Percentiles rank a stretch among this genome's conserved stretches.
Evolutionary conservation across 2,329 filamentous ascomycete genomes (phyloP).

Genomic region (Exophiala aquamarina): DNA sequence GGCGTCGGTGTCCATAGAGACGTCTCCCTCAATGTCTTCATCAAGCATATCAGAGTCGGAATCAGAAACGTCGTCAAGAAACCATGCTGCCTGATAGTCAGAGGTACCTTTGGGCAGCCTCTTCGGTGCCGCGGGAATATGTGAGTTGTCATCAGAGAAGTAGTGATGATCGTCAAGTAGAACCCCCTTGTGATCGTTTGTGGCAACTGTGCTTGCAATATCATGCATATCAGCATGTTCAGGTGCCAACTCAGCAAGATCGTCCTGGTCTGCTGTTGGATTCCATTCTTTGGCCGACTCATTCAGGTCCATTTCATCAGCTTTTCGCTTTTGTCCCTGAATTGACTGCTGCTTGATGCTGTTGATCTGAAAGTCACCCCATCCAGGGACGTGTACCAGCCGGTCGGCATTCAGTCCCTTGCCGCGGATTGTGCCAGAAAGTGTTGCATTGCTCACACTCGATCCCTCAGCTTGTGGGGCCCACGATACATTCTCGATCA

Average conservation of each 20-base stretch:
- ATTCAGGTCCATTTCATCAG: conserved; percentile 69
- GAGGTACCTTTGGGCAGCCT: conserved; percentile 88
- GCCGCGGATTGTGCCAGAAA: conserved; percentile 85
- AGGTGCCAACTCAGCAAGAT: conserved; percentile 78
- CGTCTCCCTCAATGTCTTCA: conserved; percentile 58
- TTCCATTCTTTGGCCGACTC: conserved; percentile 55
- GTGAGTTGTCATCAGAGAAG: conserved; percentile 81
- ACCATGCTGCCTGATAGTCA: conserved; percentile 93
- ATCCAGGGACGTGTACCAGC: conserved; percentile 86
- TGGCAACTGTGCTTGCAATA: conserved; percentile 54
- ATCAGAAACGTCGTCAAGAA: conserved; percentile 75
- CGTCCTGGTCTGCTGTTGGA: conserved; percentile 78
- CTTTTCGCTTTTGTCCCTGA: conserved; percentile 47
- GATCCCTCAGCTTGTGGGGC: conserved; percentile 53
- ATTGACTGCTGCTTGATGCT: conserved; percentile 77
- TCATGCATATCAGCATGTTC: conserved; percentile 81
- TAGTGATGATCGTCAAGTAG: conserved; percentile 96
- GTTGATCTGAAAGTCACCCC: conserved; percentile 89
- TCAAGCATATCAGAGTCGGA: conserved; percentile 83
- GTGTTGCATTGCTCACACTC: conserved; percentile 57
- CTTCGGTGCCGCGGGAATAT: conserved; percentile 63
- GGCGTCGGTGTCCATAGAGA: conserved; percentile 50
- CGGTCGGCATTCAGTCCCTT: conserved; percentile 86
- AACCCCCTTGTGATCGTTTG: conserved; percentile 74
- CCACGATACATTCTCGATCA: conserved; percentile 80